phyloP scores from a whole-genome alignment of 1,139 yeast genomes.

The Pichia sp. region DNA sequence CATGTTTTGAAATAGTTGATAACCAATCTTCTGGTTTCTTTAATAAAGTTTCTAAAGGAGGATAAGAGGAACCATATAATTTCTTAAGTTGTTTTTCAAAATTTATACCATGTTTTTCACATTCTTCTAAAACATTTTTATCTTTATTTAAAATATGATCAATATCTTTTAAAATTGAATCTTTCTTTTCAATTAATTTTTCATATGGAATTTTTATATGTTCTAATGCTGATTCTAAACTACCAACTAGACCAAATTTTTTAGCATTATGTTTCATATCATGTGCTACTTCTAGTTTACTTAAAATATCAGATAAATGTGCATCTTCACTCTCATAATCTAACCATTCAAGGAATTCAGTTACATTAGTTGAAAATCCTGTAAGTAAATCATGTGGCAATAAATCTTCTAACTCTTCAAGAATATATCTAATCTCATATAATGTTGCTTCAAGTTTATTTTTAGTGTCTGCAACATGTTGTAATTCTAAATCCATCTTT shows the following conservation, averaged over 20 bases:
- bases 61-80: conserved; percentile 4
- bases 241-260: conserved; percentile 33
- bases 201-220: conserved; percentile 5
- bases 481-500: conserved; percentile 42
- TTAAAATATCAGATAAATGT: conserved; percentile 17
- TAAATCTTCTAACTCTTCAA: conserved; percentile 42
- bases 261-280: conserved; percentile 33
- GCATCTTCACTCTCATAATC: conserved; percentile 67
- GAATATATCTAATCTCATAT: conserved; percentile 48
- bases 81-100: conserved; percentile 32
- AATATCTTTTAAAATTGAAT: neutral
- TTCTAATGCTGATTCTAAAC: neutral
- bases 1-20: conserved; percentile 31
- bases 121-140: conserved; percentile 33
- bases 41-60: conserved; percentile 32
- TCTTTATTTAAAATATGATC: conserved; percentile 3
- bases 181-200: neutral
- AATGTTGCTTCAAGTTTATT: conserved; percentile 54
- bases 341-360: conserved; percentile 67
- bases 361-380: conserved; percentile 34
- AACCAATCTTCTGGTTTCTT: conserved; percentile 35
- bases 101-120: conserved; percentile 38
- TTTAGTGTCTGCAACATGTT: conserved; percentile 41
- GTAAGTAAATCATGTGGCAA: conserved; percentile 34
- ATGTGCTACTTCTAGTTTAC: conserved; percentile 21